Conservation (phyloP, 257 asterid species). For the Phtheirospermum japonicum region DNA sequence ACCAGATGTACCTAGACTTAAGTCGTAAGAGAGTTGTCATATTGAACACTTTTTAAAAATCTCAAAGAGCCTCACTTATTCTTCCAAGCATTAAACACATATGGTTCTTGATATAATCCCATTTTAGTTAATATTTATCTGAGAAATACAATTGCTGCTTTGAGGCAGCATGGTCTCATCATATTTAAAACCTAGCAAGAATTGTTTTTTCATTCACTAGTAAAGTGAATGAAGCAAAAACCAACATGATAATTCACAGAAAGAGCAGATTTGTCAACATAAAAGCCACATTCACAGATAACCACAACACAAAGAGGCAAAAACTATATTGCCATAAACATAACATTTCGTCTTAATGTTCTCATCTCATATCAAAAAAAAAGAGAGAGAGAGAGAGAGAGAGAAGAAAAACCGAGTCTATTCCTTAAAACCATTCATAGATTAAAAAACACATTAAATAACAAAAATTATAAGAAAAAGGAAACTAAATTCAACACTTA, state of each 20-base stretch:
- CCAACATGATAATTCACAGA: too few relatives aligned
- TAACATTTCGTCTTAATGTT: background rate
- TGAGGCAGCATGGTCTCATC: background rate
- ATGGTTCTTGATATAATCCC: background rate
- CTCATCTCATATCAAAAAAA: background rate
- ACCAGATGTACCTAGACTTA: too few relatives aligned
- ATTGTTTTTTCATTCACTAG: background rate
- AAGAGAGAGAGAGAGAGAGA: too few relatives aligned
- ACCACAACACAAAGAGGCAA: background rate
- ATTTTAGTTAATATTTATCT: background rate
- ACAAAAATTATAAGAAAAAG: constrained; percentile 16
- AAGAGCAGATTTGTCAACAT: too few relatives aligned
- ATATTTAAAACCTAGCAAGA: background rate
- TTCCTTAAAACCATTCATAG: constrained; percentile 5
- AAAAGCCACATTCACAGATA: too few relatives aligned
- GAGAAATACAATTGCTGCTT: background rate
- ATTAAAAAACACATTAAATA: constrained; percentile 25
- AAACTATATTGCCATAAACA: constrained; percentile 10
- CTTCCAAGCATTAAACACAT: too few relatives aligned
- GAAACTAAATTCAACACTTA: constrained; percentile 10
- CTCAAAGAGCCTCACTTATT: background rate
- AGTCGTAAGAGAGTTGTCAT: too few relatives aligned
- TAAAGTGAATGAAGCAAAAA: too few relatives aligned
- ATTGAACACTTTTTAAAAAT: too few relatives aligned
- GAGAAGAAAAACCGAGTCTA: background rate